Conservation (phyloP, 345 rosid species). For the Rhodamnia rubescens region DNA sequence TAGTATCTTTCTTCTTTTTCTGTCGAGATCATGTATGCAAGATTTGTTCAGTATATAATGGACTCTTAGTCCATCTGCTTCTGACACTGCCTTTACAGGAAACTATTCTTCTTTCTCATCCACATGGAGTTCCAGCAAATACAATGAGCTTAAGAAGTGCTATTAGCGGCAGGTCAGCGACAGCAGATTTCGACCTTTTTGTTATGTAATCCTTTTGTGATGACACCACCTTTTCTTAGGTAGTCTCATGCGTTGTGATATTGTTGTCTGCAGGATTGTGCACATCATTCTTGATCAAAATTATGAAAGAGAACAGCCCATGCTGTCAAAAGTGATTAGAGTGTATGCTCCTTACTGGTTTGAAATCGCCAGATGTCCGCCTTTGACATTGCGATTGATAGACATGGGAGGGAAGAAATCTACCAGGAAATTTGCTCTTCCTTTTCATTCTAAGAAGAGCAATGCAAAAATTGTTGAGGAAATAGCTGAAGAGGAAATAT, state of each 20-base stretch:
- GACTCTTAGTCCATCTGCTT: background rate
- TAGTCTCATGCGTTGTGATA: background rate
- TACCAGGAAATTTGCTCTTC: constrained; percentile 35
- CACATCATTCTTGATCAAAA: constrained; percentile 82
- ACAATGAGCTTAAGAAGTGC: constrained; percentile 74
- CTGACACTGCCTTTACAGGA: constrained; percentile 37
- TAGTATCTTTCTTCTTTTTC: background rate
- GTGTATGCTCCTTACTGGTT: constrained; percentile 92
- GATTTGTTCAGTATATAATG: background rate
- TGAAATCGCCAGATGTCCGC: constrained; percentile 77
- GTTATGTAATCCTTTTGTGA: background rate
- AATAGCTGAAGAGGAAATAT: constrained; percentile 71
- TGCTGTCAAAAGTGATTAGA: constrained; percentile 52
- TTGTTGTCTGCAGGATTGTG: constrained; percentile 47
- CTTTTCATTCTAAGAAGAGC: constrained; percentile 38
- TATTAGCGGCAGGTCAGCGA: constrained; percentile 68
- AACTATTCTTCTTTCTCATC: constrained; percentile 82
- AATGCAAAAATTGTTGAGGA: constrained; percentile 34
- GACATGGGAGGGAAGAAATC: constrained; percentile 42
- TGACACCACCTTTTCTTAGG: background rate
- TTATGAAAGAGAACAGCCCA: constrained; percentile 45
- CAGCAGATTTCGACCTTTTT: background rate
- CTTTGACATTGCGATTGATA: constrained; percentile 53
- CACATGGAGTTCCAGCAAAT: constrained; percentile 62
- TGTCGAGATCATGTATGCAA: background rate